Conservation (phyloP, 1,284 basidiomycete genomes). For the Cryptococcus wingfieldii region DNA sequence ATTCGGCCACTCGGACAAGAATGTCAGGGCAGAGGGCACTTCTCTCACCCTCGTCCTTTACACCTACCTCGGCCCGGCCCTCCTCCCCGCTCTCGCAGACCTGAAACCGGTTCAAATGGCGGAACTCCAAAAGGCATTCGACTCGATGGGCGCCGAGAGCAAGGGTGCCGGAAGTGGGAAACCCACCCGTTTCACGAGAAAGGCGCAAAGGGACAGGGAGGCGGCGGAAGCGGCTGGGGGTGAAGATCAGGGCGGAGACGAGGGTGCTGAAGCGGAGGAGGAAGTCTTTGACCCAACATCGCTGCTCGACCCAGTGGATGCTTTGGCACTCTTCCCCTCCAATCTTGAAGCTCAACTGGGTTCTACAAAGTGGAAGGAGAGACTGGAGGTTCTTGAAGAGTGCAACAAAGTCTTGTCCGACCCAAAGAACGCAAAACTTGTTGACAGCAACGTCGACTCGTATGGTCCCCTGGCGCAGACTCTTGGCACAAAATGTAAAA, state of each 20-base stretch:
- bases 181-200: constrained; percentile 73
- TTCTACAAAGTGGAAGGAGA: constrained; percentile 97
- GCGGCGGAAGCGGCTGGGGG: constrained; percentile 51
- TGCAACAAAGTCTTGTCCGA: constrained; percentile 65
- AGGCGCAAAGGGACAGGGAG: constrained; percentile 69
- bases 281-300: constrained; percentile 66
- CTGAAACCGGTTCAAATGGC: constrained; percentile 98
- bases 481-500: constrained; percentile 74
- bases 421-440: constrained; percentile 67
- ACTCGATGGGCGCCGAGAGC: constrained; percentile 72
- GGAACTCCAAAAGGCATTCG: constrained; percentile 89
- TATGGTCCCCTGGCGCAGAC: constrained; percentile 52
- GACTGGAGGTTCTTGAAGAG: constrained; percentile 86
- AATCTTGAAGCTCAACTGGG: constrained; percentile 69
- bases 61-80: constrained; percentile 80
- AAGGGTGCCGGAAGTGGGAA: constrained; percentile 76
- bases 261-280: constrained; percentile 35
- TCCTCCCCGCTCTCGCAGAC: constrained; percentile 82
- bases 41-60: constrained; percentile 74
- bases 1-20: constrained; percentile 93
- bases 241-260: constrained; percentile 39
- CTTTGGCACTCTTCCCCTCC: constrained; percentile 67
- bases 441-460: constrained; percentile 59
- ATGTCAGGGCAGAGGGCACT: constrained; percentile 86
- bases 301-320: constrained; percentile 77